Evolutionary conservation across 2,329 filamentous ascomycete species (phyloP).

Genomic region (Stenocarpella maydis): DNA sequence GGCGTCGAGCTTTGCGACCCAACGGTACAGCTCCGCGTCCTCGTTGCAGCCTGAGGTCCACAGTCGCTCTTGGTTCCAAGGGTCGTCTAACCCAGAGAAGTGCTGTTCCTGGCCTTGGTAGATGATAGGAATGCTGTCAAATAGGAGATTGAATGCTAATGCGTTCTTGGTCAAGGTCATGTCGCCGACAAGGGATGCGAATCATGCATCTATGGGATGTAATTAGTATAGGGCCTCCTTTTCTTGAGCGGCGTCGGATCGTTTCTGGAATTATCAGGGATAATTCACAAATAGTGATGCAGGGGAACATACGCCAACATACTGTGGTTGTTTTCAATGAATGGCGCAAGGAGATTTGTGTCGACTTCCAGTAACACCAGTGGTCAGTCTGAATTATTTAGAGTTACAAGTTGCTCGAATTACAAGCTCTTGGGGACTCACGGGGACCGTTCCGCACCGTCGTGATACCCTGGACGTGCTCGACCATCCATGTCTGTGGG

Average conservation of each 20-base stretch:
- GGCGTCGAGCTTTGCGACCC: slow-evolving; percentile 48
- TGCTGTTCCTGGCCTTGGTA: slow-evolving; percentile 74
- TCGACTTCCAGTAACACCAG: not conserved
- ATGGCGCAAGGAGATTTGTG: not conserved
- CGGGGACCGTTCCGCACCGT: not conserved
- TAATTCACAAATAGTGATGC: too few relatives aligned
- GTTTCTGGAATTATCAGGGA: not conserved
- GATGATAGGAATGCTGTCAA: slow-evolving; percentile 67
- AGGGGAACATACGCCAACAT: too few relatives aligned
- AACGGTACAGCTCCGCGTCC: slow-evolving; percentile 56
- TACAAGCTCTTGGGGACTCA: not conserved
- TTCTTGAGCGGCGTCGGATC: not conserved
- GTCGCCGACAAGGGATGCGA: not conserved
- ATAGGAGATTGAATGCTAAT: slow-evolving; percentile 21
- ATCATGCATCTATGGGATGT: not conserved
- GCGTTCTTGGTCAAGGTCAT: slow-evolving; percentile 8
- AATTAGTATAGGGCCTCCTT: not conserved
- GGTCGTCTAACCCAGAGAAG: slow-evolving; percentile 56
- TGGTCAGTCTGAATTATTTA: not conserved
- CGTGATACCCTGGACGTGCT: not conserved
- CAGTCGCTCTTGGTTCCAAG: slow-evolving; percentile 64
- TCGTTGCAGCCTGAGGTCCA: slow-evolving; percentile 63
- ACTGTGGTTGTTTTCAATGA: slow-evolving; percentile 7
- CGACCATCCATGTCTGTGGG: slow-evolving; percentile 8
- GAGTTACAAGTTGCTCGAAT: not conserved